Conservation (phyloP, 371 early-diverging fungal genomes). For the Rhizomucor miehei region DNA sequence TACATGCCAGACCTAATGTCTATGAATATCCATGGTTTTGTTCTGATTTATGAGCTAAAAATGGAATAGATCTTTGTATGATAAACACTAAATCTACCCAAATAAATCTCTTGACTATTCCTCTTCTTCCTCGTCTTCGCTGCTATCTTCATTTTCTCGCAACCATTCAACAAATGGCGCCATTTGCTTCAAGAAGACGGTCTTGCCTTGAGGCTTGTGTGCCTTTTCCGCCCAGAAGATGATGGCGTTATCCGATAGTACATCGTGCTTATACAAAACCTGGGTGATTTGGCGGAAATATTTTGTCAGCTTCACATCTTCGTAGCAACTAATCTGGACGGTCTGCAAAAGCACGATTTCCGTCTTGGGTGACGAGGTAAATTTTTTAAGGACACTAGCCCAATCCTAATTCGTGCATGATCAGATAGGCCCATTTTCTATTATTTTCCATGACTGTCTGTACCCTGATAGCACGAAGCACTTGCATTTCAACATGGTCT, state of each 20-base stretch:
- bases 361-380: slow-evolving; percentile 78
- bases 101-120: too few species aligned
- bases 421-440: neutral
- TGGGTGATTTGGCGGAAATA: slow-evolving; percentile 80
- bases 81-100: too few species aligned
- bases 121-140: slow-evolving; percentile 59
- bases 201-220: slow-evolving; percentile 82
- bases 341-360: slow-evolving; percentile 82
- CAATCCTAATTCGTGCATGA: slow-evolving; percentile 38
- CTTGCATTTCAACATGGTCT: slow-evolving; percentile 82
- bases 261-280: slow-evolving; percentile 85
- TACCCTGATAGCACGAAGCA: slow-evolving; percentile 58
- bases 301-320: slow-evolving; percentile 87
- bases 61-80: too few species aligned
- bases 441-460: slow-evolving; percentile 6
- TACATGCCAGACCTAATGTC: too few species aligned
- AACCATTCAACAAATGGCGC: slow-evolving; percentile 85
- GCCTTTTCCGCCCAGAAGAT: slow-evolving; percentile 93
- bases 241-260: slow-evolving; percentile 85
- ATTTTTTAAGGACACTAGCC: slow-evolving; percentile 67
- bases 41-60: too few species aligned
- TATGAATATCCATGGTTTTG: too few species aligned
- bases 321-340: slow-evolving; percentile 81
- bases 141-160: slow-evolving; percentile 70
- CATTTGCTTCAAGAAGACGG: slow-evolving; percentile 88